phyloP scores from a whole-genome alignment of 129 eudicot genomes.

The Erigeron canadensis region DNA sequence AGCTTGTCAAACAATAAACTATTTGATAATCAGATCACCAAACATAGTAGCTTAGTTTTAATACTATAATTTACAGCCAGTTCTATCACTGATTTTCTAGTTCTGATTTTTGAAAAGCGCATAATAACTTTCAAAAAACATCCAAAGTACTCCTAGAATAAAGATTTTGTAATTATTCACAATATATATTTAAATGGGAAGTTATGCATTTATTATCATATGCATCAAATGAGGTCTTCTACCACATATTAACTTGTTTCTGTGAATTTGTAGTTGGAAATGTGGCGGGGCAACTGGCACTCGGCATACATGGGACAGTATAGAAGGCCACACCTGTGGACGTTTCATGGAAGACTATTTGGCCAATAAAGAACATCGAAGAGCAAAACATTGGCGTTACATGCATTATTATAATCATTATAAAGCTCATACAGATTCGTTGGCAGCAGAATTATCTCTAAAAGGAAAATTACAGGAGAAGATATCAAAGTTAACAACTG shows the following conservation, averaged over 20 bases:
- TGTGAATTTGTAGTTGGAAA: slow-evolving; percentile 58
- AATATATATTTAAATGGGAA: too few species aligned
- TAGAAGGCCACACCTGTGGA: slow-evolving; percentile 68
- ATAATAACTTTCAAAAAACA: too few species aligned
- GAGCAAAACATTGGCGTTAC: slow-evolving; percentile 39
- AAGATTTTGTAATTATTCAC: too few species aligned
- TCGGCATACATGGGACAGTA: slow-evolving; percentile 43
- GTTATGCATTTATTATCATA: too few species aligned
- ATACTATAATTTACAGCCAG: too few species aligned
- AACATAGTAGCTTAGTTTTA: too few species aligned
- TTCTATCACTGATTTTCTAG: too few species aligned
- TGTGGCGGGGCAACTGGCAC: slow-evolving; percentile 68
- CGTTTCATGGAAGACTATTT: slow-evolving; percentile 46
- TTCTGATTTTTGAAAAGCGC: too few species aligned
- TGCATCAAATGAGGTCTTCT: neutral
- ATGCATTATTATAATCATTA: slow-evolving; percentile 51
- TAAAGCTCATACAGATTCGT: slow-evolving; percentile 60
- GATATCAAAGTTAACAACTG: slow-evolving; percentile 33
- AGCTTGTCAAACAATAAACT: too few species aligned
- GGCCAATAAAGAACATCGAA: slow-evolving; percentile 38
- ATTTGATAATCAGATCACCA: too few species aligned
- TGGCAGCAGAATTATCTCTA: slow-evolving; percentile 46
- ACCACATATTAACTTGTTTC: slow-evolving; percentile 8
- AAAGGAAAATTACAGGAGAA: slow-evolving; percentile 31
- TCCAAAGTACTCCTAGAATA: too few species aligned